These are phyloP conservation scores for Myriosclerotinia duriaeana DNA, from an alignment of 2,329 filamentous ascomycete species.

Conservation along the genomic window DNA sequence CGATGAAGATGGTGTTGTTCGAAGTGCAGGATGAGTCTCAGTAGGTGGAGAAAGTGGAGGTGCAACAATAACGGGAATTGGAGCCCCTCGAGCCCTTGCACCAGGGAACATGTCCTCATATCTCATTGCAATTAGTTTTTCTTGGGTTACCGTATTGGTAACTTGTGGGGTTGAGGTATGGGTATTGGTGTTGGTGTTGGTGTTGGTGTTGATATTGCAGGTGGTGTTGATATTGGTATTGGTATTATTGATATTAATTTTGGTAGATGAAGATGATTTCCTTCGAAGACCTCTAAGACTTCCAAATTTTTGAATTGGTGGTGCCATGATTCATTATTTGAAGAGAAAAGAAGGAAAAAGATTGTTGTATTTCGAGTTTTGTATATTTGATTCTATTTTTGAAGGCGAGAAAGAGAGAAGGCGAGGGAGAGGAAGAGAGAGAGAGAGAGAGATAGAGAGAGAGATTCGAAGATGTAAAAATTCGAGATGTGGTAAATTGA, in stretches of 20 bases:
- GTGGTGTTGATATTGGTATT: too few relatives aligned
- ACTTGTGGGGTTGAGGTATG: slow-evolving; percentile 13
- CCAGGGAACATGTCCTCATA: slow-evolving; percentile 59
- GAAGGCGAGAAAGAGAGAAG: not conserved
- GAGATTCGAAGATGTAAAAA: too few relatives aligned
- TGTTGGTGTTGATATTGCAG: too few relatives aligned
- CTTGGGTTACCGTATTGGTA: slow-evolving; percentile 26
- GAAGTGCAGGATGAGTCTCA: slow-evolving; percentile 38
- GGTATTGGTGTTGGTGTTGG: too few relatives aligned
- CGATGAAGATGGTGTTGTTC: slow-evolving; percentile 8
- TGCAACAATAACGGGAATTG: slow-evolving; percentile 47
- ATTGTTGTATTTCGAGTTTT: too few relatives aligned
- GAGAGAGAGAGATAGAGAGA: not conserved
- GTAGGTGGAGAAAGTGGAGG: slow-evolving; percentile 35
- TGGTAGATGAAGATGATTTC: too few relatives aligned
- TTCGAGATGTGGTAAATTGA: too few relatives aligned
- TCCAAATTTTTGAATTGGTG: slow-evolving; percentile 7
- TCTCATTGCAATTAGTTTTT: slow-evolving; percentile 52
- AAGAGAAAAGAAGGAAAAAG: not conserved
- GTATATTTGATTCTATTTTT: too few relatives aligned
- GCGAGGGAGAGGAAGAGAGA: not conserved
- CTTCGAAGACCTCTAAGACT: slow-evolving; percentile 13
- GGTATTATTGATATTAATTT: not conserved
- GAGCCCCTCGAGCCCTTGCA: slow-evolving; percentile 57
- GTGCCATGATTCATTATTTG: slow-evolving; percentile 20